Conservation (phyloP, 1,284 basidiomycete genomes). For the Moniliophthora roreri region DNA sequence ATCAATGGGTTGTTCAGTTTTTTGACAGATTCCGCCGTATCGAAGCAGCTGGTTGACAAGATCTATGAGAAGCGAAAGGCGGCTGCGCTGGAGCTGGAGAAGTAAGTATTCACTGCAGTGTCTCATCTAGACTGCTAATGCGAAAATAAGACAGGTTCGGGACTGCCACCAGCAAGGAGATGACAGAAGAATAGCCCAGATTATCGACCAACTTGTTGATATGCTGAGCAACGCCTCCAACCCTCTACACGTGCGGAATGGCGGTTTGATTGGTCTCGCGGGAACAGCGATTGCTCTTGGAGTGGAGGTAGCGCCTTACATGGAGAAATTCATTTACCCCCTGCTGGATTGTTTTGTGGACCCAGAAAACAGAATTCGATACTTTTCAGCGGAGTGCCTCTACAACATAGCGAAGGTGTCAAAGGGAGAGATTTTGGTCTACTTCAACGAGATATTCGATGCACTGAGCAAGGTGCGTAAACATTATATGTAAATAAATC, state of each 20-base stretch:
- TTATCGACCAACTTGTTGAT: constrained; percentile 93
- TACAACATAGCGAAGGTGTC: constrained; percentile 99
- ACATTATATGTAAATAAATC: constrained; percentile 1
- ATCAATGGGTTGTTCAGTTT: not conserved
- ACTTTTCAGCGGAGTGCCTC: constrained; percentile 96
- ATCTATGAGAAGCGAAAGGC: constrained; percentile 96
- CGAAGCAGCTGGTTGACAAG: constrained; percentile 81
- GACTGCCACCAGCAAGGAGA: constrained; percentile 85
- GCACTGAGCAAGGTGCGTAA: constrained; percentile 86
- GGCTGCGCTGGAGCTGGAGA: constrained; percentile 94
- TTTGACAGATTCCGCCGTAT: constrained; percentile 56
- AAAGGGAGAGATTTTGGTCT: constrained; percentile 94
- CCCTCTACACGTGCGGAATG: constrained; percentile 88
- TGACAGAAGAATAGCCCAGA: constrained; percentile 77
- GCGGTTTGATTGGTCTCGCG: constrained; percentile 95
- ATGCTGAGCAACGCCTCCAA: constrained; percentile 85
- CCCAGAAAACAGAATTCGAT: constrained; percentile 92
- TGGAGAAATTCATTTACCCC: constrained; percentile 90
- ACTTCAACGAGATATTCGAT: constrained; percentile 99
- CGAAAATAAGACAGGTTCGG: constrained; percentile 72
- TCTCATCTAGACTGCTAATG: constrained; percentile 10
- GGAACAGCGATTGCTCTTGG: constrained; percentile 96
- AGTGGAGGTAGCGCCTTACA: constrained; percentile 90
- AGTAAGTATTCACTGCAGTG: constrained; percentile 45
- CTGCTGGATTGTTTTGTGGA: constrained; percentile 95